Conservation (phyloP, 148 eudicot species). For the Gaultheria prostrata region DNA sequence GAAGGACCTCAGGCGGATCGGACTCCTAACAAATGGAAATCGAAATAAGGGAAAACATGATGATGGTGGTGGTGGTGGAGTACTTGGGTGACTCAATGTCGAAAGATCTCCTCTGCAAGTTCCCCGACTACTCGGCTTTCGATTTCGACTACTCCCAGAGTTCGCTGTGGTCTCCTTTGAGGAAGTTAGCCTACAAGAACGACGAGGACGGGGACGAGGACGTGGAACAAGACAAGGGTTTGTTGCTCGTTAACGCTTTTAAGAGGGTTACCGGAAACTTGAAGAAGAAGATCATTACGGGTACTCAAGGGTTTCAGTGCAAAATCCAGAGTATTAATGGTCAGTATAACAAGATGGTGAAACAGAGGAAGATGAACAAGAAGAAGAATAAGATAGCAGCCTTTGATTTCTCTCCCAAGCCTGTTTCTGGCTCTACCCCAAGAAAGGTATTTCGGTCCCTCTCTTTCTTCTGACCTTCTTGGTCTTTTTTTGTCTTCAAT, state of each 20-base stretch:
- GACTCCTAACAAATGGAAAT: no score
- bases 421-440: conserved; percentile 6
- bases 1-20: no score
- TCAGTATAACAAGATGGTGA: conserved; percentile 2
- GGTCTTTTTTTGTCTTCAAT: background rate
- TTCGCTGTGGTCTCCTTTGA: conserved; percentile 75
- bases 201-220: no score
- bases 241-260: background rate
- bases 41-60: background rate
- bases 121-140: conserved; percentile 65
- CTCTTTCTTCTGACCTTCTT: background rate
- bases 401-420: conserved; percentile 20
- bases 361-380: conserved; percentile 21
- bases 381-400: conserved; percentile 30
- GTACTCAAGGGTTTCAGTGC: background rate
- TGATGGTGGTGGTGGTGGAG: conserved; percentile 46
- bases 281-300: conserved; percentile 26
- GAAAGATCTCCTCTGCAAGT: conserved; percentile 46
- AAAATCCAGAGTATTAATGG: background rate
- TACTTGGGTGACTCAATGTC: conserved; percentile 49
- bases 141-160: conserved; percentile 85
- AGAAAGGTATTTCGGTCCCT: conserved; percentile 14
- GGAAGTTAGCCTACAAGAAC: conserved; percentile 28
- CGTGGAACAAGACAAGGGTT: background rate
- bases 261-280: conserved; percentile 17